Evolutionary conservation across 2,329 filamentous ascomycete genomes (phyloP).

Genomic region (Aureobasidium melanogenum): DNA sequence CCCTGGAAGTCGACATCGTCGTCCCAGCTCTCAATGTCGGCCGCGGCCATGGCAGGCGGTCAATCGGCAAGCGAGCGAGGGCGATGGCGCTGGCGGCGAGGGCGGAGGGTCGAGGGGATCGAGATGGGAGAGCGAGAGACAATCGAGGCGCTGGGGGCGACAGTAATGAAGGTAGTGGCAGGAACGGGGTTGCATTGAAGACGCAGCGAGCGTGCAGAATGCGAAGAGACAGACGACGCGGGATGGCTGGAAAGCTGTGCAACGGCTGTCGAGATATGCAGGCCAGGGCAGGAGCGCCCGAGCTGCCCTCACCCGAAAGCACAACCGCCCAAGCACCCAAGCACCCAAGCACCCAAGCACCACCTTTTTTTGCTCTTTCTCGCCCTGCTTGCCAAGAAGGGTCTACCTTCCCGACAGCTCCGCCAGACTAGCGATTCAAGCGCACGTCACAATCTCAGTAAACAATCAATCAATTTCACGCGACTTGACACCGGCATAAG

Average conservation of each 20-base stretch:
- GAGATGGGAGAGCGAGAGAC: neutral
- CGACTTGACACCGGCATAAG: slow-evolving; percentile 1
- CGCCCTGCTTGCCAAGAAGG: neutral
- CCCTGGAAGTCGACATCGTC: slow-evolving; percentile 45
- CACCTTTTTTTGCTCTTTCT: slow-evolving; percentile 4
- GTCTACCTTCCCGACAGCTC: neutral
- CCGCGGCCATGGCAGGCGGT: slow-evolving; percentile 46
- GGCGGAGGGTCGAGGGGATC: neutral
- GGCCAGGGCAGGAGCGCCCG: neutral
- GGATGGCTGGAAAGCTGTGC: slow-evolving; percentile 3
- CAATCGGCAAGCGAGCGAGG: neutral
- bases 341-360: neutral
- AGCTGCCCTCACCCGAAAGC: neutral
- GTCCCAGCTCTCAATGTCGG: slow-evolving; percentile 61
- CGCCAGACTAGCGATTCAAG: neutral
- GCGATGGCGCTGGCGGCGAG: neutral
- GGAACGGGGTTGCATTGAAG: slow-evolving; percentile 7
- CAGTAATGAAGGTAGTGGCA: slow-evolving; percentile 5
- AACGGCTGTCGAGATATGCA: slow-evolving; percentile 7
- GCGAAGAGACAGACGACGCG: neutral
- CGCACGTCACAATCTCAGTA: slow-evolving; percentile 11
- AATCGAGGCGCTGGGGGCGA: slow-evolving; percentile 4
- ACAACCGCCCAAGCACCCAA: neutral
- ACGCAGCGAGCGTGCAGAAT: neutral
- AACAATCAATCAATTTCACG: slow-evolving; percentile 10